Evolutionary conservation across 108 stramenopile species (phyloP).

Genomic region (Conticribra weissflogii): DNA sequence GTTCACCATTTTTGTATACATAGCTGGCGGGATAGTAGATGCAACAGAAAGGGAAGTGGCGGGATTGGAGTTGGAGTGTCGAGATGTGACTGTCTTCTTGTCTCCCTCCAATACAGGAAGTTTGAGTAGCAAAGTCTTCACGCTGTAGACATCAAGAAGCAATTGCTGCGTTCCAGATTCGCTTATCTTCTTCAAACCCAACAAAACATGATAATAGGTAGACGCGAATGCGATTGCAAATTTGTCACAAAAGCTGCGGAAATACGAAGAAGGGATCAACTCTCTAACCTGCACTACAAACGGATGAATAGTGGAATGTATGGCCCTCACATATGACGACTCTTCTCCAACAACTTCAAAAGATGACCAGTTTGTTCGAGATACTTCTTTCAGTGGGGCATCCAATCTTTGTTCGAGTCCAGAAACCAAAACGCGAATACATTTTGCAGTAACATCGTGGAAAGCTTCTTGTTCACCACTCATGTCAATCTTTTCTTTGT

Average conservation of each 20-base stretch:
- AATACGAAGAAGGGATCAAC: conserved; percentile 78
- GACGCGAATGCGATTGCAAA: conserved; percentile 87
- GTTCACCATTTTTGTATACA: conserved; percentile 94
- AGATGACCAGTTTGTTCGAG: conserved; percentile 79
- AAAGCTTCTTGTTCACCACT: conserved; percentile 88
- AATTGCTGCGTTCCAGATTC: conserved; percentile 96
- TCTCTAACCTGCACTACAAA: conserved; percentile 74
- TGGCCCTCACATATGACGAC: conserved; percentile 87
- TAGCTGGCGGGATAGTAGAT: conserved; percentile 83
- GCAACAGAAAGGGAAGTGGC: conserved; percentile 44
- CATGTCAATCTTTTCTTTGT: conserved; percentile 85
- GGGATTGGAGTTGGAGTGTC: conserved; percentile 13
- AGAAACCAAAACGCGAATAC: conserved; percentile 87
- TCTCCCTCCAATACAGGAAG: conserved; percentile 74
- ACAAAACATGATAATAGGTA: conserved; percentile 71
- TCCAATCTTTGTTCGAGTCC: conserved; percentile 85
- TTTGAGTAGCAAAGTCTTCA: conserved; percentile 93
- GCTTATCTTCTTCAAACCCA: conserved; percentile 85
- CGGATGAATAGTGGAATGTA: conserved; percentile 79
- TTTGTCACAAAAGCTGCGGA: conserved; percentile 95
- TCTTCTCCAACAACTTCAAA: conserved; percentile 94
- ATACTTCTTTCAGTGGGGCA: conserved; percentile 75
- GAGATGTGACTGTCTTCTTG: conserved; percentile 22
- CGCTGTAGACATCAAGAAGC: conserved; percentile 95
- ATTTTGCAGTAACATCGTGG: conserved; percentile 91